A percentile compares a stretch with the other conserved stretches of the same genome.
phyloP scores from a whole-genome alignment of 768 basidiomycete species.

The Collybia mongolica region DNA sequence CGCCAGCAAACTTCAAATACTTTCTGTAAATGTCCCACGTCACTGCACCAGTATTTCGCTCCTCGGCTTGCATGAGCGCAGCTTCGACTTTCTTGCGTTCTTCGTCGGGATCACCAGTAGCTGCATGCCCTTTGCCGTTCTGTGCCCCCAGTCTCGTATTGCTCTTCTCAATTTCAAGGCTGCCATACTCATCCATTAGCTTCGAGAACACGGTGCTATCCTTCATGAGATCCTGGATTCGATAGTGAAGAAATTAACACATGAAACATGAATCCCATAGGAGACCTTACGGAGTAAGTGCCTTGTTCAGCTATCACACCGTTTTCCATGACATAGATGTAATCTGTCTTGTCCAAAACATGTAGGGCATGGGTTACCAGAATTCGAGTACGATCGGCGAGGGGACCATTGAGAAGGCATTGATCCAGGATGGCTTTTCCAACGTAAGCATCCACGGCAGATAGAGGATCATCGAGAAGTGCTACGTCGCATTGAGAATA shows the following conservation, averaged over 20 bases:
- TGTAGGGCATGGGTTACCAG: constrained; percentile 63
- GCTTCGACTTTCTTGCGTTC: constrained; percentile 26
- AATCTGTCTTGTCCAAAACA: constrained; percentile 57
- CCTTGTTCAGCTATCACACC: constrained; percentile 63
- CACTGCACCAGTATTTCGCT: constrained; percentile 54
- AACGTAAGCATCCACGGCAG: constrained; percentile 78
- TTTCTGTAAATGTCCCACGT: constrained; percentile 44
- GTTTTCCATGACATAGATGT: constrained; percentile 63
- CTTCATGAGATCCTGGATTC: constrained; percentile 41
- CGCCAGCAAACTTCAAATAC: constrained; percentile 48
- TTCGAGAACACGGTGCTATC: constrained; percentile 42
- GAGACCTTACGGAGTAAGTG: constrained; percentile 44
- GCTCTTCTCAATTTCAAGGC: constrained; percentile 33
- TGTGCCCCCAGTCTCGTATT: constrained; percentile 16
- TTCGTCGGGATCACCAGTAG: constrained; percentile 5
- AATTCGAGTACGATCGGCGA: constrained; percentile 54
- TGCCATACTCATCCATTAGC: constrained; percentile 58
- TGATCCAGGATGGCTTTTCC: constrained; percentile 64
- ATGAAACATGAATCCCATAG: neutral
- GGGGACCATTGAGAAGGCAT: constrained; percentile 53
- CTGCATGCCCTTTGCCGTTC: constrained; percentile 1
- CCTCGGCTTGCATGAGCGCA: constrained; percentile 52
- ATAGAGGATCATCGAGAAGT: constrained; percentile 79
- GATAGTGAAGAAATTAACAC: neutral
- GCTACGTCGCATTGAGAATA: constrained; percentile 75